A percentile compares a stretch with the other conserved stretches of the same genome.
Conservation (phyloP, 768 basidiomycete species). For the Termitomyces sp. region DNA sequence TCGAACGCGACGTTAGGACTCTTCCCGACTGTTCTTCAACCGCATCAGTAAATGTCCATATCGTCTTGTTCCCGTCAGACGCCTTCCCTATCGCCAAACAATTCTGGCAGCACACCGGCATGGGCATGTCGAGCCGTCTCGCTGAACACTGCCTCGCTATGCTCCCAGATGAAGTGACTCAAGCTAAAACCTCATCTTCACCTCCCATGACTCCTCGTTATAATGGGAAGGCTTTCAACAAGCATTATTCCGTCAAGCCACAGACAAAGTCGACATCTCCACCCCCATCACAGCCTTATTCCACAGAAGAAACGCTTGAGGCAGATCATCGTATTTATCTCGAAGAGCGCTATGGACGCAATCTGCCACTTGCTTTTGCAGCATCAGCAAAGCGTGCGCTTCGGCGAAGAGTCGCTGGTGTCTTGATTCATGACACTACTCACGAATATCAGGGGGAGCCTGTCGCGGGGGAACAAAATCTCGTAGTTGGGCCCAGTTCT, state of each 20-base stretch:
- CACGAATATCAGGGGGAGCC: slow-evolving; percentile 28
- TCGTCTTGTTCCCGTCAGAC: slow-evolving; percentile 68
- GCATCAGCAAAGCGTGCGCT: slow-evolving; percentile 81
- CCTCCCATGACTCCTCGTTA: slow-evolving; percentile 20
- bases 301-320: slow-evolving; percentile 40
- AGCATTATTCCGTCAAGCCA: slow-evolving; percentile 48
- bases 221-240: slow-evolving; percentile 43
- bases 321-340: slow-evolving; percentile 70
- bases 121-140: slow-evolving; percentile 83
- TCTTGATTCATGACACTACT: slow-evolving; percentile 57
- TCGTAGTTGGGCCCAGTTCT: slow-evolving; percentile 53
- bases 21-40: slow-evolving; percentile 15
- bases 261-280: slow-evolving; percentile 4
- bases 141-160: slow-evolving; percentile 79
- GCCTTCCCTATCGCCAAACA: slow-evolving; percentile 67
- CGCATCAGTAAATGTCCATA: slow-evolving; percentile 61
- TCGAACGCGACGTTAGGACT: slow-evolving; percentile 19
- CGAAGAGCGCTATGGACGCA: slow-evolving; percentile 93
- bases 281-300: slow-evolving; percentile 2
- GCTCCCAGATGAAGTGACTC: slow-evolving; percentile 41
- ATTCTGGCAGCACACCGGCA: slow-evolving; percentile 95
- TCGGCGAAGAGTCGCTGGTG: slow-evolving; percentile 85
- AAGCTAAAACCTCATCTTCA: slow-evolving; percentile 21
- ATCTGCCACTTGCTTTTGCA: slow-evolving; percentile 68
- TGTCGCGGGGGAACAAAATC: slow-evolving; percentile 38